Evolutionary conservation across 2,329 filamentous ascomycete species (phyloP).

Genomic region (Cadophora sp.): DNA sequence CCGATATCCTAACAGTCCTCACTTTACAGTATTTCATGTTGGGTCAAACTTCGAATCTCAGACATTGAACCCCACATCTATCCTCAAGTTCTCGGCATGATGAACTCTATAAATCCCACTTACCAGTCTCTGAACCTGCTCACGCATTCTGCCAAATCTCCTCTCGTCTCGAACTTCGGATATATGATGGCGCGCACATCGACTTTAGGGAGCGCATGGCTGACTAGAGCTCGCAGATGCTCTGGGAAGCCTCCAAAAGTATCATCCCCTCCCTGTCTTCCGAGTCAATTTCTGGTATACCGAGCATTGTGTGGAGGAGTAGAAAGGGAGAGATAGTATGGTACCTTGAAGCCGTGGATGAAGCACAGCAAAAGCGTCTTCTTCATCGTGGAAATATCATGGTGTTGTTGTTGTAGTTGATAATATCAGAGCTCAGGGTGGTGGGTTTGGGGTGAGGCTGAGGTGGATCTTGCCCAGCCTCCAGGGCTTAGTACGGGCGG

Average conservation of each 20-base stretch:
- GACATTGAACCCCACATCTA: not conserved
- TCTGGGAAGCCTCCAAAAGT: constrained; percentile 82
- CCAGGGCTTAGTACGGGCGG: not conserved
- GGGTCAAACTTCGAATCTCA: not conserved
- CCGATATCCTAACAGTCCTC: not conserved
- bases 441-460: not conserved
- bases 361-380: constrained; percentile 84
- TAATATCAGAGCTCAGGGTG: not conserved
- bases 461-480: not conserved
- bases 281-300: not conserved
- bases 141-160: constrained; percentile 75
- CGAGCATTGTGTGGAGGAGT: not conserved
- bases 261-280: constrained; percentile 70
- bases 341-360: constrained; percentile 86
- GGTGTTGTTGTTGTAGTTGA: constrained; percentile 1
- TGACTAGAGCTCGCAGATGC: constrained; percentile 70
- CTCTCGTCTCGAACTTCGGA: constrained; percentile 82
- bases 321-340: constrained; percentile 11
- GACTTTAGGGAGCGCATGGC: constrained; percentile 71
- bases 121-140: constrained; percentile 78
- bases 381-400: constrained; percentile 60
- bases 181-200: constrained; percentile 74
- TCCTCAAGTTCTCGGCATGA: not conserved
- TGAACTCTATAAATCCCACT: not conserved
- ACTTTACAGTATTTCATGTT: not conserved